Percentiles rank a stretch among this genome's conserved stretches.
phyloP scores from a whole-genome alignment of 768 basidiomycete genomes.

The Boletus speciosus region DNA sequence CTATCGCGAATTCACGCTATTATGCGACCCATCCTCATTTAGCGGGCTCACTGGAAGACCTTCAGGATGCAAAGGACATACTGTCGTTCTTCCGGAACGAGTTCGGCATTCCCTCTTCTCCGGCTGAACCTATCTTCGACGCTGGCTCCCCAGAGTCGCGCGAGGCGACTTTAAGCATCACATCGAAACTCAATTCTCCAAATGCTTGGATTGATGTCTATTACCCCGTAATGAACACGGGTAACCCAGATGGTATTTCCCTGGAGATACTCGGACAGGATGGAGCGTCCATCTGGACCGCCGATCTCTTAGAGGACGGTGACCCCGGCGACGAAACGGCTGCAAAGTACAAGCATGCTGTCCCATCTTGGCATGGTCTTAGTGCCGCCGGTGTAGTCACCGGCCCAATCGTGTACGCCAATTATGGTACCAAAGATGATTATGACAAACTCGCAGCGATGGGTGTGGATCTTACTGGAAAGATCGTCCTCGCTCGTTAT shows the following conservation, averaged over 20 bases:
- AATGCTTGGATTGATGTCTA: constrained; percentile 84
- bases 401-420: constrained; percentile 71
- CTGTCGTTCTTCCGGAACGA: constrained; percentile 66
- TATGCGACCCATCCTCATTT: constrained; percentile 71
- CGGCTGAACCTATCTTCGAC: constrained; percentile 52
- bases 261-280: constrained; percentile 62
- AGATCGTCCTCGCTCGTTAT: constrained; percentile 77
- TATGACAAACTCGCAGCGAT: constrained; percentile 56
- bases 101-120: constrained; percentile 47
- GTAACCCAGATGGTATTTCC: constrained; percentile 55
- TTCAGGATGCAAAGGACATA: constrained; percentile 61
- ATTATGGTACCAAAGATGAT: constrained; percentile 75
- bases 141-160: constrained; percentile 70
- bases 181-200: constrained; percentile 45
- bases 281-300: constrained; percentile 57
- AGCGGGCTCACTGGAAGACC: constrained; percentile 62
- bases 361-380: constrained; percentile 86
- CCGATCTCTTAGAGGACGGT: constrained; percentile 70
- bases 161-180: constrained; percentile 58
- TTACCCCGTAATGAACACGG: constrained; percentile 81
- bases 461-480: constrained; percentile 73
- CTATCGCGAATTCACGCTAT: constrained; percentile 50
- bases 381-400: constrained; percentile 73
- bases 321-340: constrained; percentile 71
- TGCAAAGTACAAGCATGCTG: constrained; percentile 56